Evolutionary conservation across 306 rosid species (phyloP).

Genomic region (Prunus dulcis): DNA sequence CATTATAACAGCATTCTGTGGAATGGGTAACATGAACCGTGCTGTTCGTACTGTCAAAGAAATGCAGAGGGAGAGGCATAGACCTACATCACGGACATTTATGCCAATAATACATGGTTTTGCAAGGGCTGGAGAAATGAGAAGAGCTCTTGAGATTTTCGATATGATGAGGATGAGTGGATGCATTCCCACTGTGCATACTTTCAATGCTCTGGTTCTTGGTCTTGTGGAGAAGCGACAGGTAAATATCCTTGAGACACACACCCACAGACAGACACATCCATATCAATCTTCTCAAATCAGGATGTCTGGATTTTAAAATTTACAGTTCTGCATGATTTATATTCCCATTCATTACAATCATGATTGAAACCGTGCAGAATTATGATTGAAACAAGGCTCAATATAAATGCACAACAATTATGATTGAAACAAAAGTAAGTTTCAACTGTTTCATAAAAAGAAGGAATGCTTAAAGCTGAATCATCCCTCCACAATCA

Average conservation of each 20-base stretch:
- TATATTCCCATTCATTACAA: neutral
- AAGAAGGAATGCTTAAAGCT: no score
- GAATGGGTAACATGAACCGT: constrained; percentile 94
- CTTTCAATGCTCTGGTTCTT: constrained; percentile 89
- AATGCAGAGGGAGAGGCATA: constrained; percentile 77
- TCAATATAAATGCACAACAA: neutral
- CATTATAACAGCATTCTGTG: constrained; percentile 81
- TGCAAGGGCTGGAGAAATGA: constrained; percentile 82
- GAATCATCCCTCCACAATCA: no score
- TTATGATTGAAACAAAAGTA: neutral
- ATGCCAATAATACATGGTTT: constrained; percentile 90
- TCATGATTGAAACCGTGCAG: neutral
- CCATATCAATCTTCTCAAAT: neutral
- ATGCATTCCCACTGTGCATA: constrained; percentile 93
- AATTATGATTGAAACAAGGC: no score
- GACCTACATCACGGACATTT: constrained; percentile 86
- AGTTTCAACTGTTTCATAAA: neutral
- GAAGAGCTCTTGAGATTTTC: constrained; percentile 77
- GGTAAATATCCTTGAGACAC: constrained; percentile 42
- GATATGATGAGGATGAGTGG: constrained; percentile 95
- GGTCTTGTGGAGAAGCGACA: constrained; percentile 92
- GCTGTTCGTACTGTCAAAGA: constrained; percentile 74
- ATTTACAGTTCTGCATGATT: neutral
- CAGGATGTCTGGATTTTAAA: neutral
- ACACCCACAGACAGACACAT: neutral